Evolutionary conservation across 129 eudicot species (phyloP), one percentile per base, ranked within the genome.

Genomic region (Centrapalus pauciflorus): DNA sequence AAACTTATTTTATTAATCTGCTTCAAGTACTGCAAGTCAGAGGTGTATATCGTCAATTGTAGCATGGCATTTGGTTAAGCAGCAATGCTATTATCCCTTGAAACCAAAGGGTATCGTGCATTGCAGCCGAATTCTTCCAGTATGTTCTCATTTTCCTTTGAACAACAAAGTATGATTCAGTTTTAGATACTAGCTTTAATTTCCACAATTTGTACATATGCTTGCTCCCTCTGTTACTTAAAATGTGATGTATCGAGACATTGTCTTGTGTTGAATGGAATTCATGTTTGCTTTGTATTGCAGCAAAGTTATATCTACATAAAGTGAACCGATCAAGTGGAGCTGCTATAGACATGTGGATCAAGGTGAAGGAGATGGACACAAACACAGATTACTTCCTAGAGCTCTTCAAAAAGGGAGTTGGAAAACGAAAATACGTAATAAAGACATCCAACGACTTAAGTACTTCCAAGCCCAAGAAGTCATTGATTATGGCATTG

Each of bases 21-120:
- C 55, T 49, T 56, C 50, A 65, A 87, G 95, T 82, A 65, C 55
- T 73, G 85, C 78, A 82, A 80, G 72, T 61, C 95, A 34, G 79
- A 78, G 11, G 89, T 87, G 13, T 84, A 84, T 68, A 90, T 95
- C 0, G 82, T 90, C 64, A 90, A 90, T 54, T 52, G 72, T 55
- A 87, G 84, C 26, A 82, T 75, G 93, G 97, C 97, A 32, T 84
- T 70, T 76, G 97, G 97, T 78, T 95, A 87, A 84, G 97, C 97
- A 60, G 97, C 92, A 69, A 87, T 90, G 97, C 82, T 90, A 54
- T 80, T 90, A 28, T 55, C 95, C 24, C 89, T 90, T 61, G 97
- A 95, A 78, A 60, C 74, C 29, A 84, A 90, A 82, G 97, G 97
- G 48, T 55, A 67, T 13, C 93, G 95, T 30, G 89, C 77, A 7